Evolutionary conservation across 2,329 filamentous ascomycete genomes (phyloP), one percentile per base, ranked within the genome.

Genomic region (Stagonosporopsis vannaccii): DNA sequence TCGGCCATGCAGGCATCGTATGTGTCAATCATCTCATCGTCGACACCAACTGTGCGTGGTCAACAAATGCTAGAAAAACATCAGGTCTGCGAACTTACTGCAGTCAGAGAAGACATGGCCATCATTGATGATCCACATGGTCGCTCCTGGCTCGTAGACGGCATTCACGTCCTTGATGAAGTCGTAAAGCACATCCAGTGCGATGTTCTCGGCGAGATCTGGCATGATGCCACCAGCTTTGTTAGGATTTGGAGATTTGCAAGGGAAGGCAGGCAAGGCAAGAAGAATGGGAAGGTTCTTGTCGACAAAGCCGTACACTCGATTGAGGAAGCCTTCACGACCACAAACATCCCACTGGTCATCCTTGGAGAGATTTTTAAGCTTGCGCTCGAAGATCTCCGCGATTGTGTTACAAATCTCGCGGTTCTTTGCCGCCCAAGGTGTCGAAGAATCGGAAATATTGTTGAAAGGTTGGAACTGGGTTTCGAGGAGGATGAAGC

Each of bases 171-270:
- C 73, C 43, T 75, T 69, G 41, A 78, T 77, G 20, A 81, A 72
- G 1, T 71, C 70, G 32, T 78, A 75, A 47, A 81, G 65, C 32
- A 75, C 74, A 15, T 72, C 68, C 33, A 81, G 65, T 5, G 78
- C 78, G 36, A 81, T 68, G 43, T 78, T 72, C 56, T 80, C 79
- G 4, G 74, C 79, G 6, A 78, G 68, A 51, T 81, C 79, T 1
- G 79, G 79, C 33, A 79, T 68, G 6, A 62, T 67, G 2, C 78
- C 84, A 9, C 87, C 73, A 0, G 85, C 83, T 51, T 88, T 88
- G 28, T 79, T 76, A 0, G 68, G 65, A 57, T 87, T 87, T 15
- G 85, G 81, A 0, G 84, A 87, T 64, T 87, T 87, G 78, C 85
- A 87, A 0, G 85, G 85, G 45, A 87, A 87, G 0, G 84, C 84